phyloP scores from a whole-genome alignment of 768 basidiomycete species.

The Boletus patriciae region DNA sequence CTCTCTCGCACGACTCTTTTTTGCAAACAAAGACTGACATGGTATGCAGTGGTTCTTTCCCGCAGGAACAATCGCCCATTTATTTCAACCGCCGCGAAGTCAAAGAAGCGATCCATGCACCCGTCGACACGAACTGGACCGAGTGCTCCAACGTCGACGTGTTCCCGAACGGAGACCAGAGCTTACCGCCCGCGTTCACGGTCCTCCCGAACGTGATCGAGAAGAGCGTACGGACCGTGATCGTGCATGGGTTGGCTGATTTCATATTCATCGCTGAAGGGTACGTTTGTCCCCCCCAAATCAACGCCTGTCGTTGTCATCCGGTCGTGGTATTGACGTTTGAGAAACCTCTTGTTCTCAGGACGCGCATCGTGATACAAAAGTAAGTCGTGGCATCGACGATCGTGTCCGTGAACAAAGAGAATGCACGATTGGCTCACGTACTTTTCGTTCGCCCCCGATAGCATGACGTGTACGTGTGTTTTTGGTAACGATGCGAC shows the following conservation, averaged over 20 bases:
- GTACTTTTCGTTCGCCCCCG: not conserved
- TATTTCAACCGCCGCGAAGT: conserved; percentile 74
- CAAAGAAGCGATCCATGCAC: conserved; percentile 66
- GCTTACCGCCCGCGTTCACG: conserved; percentile 59
- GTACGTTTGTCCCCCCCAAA: conserved; percentile 35
- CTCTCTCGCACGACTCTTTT: not conserved
- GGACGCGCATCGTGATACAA: conserved; percentile 62
- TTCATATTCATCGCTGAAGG: conserved; percentile 75
- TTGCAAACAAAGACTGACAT: not conserved
- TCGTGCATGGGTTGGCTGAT: conserved; percentile 72
- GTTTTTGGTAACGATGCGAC: not conserved
- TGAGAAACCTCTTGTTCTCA: conserved; percentile 15
- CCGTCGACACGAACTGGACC: conserved; percentile 55
- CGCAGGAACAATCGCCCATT: conserved; percentile 55
- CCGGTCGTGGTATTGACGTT: conserved; percentile 8
- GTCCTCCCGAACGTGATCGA: conserved; percentile 76
- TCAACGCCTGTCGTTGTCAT: too few species aligned
- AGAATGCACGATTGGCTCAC: not conserved
- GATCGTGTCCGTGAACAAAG: not conserved
- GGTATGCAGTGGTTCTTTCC: conserved; percentile 52
- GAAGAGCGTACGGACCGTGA: conserved; percentile 65
- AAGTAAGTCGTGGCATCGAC: conserved; percentile 43
- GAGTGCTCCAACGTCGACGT: conserved; percentile 63
- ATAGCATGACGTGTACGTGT: conserved; percentile 43
- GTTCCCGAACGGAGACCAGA: conserved; percentile 61